Evolutionary conservation across 106 monocot genomes (phyloP).

Genomic region (Iris macrosiphon): DNA sequence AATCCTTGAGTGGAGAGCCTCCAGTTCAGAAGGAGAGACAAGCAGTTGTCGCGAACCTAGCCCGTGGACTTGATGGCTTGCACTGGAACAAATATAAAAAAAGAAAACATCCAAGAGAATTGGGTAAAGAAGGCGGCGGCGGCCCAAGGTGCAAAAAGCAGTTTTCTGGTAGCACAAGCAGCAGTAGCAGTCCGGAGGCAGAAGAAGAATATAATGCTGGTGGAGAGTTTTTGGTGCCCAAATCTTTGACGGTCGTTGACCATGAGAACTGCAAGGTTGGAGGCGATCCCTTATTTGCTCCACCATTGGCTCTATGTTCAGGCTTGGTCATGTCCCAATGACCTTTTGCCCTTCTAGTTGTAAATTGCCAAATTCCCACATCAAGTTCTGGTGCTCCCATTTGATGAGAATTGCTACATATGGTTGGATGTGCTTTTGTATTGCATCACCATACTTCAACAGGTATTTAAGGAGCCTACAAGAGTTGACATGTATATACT

Average conservation of each 20-base stretch:
- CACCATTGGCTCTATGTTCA: conserved; percentile 7
- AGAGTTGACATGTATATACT: no score
- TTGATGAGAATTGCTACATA: no score
- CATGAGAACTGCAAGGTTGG: conserved; percentile 13
- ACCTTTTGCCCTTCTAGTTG: not conserved
- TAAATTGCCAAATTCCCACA: no score
- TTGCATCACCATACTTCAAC: no score
- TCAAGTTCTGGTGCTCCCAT: no score
- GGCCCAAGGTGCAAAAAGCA: not conserved
- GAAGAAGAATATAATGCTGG: not conserved
- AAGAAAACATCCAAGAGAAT: conserved; percentile 2
- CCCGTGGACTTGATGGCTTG: conserved; percentile 8
- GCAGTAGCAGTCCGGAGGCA: not conserved
- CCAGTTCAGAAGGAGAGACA: not conserved
- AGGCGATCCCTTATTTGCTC: conserved; percentile 3
- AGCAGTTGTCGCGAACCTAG: not conserved
- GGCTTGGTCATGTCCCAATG: conserved; percentile 18
- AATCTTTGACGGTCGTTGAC: conserved; percentile 3
- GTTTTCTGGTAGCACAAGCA: not conserved
- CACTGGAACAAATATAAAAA: conserved; percentile 16
- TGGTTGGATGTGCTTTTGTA: no score
- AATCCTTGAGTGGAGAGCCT: not conserved
- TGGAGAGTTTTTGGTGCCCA: conserved; percentile 6
- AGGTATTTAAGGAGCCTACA: no score
- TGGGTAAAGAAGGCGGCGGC: not conserved